Evolutionary conservation across 768 basidiomycete species (phyloP).

Genomic region (Rhodotorula paludigena): DNA sequence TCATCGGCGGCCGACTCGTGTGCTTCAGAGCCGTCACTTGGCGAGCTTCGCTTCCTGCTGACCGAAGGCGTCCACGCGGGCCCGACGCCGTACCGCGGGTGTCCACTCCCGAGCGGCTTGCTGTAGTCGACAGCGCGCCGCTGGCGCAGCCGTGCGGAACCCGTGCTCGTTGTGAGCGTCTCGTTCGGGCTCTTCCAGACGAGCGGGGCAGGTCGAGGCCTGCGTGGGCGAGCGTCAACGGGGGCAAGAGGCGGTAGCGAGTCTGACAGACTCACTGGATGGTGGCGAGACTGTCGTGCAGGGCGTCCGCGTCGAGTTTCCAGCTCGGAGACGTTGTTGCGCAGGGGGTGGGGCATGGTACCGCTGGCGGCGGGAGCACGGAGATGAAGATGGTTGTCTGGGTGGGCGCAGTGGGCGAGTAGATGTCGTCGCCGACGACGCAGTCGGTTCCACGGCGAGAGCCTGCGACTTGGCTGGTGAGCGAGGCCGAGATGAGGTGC

Average conservation of each 20-base stretch:
- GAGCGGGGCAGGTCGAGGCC: slow-evolving; percentile 12
- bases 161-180: neutral
- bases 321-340: neutral
- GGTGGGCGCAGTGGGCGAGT: neutral
- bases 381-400: slow-evolving; percentile 7
- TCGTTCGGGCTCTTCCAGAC: slow-evolving; percentile 2
- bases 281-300: neutral
- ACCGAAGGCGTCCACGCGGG: too few relatives aligned
- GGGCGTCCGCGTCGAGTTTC: neutral
- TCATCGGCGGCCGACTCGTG: too few relatives aligned
- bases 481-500: neutral
- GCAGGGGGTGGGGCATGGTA: neutral
- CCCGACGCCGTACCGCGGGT: too few relatives aligned
- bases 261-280: neutral
- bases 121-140: neutral
- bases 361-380: slow-evolving; percentile 1
- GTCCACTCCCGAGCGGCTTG: neutral
- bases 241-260: neutral
- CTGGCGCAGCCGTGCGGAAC: neutral
- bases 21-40: too few relatives aligned
- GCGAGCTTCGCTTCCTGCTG: too few relatives aligned
- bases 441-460: neutral
- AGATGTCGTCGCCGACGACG: slow-evolving; percentile 5
- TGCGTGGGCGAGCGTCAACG: neutral
- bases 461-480: neutral